phyloP scores from a whole-genome alignment of 202 grass and related monocot species.

The Digitaria exilis region DNA sequence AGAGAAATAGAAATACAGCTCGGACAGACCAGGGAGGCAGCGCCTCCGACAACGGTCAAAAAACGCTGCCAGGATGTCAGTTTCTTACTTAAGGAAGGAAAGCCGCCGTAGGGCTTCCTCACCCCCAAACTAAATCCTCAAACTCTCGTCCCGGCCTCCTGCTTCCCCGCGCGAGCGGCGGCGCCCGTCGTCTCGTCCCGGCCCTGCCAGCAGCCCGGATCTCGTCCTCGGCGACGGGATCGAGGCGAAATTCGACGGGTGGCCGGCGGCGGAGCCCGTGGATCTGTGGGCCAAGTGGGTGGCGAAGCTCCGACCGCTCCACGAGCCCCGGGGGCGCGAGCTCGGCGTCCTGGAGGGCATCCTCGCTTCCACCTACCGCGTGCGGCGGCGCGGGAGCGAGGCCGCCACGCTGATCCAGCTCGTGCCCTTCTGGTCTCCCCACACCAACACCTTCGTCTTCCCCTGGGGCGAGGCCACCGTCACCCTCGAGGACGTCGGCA shows the following conservation, averaged over 20 bases:
- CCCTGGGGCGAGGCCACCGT: conserved; percentile 69
- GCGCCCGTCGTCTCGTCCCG: background rate
- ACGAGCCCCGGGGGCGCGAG: conserved; percentile 33
- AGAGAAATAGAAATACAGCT: no score
- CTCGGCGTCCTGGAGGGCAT: conserved; percentile 47
- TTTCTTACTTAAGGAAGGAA: no score
- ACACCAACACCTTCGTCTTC: conserved; percentile 61
- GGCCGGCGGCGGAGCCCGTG: background rate
- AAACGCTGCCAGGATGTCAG: no score
- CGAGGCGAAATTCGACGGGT: background rate
- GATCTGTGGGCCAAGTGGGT: conserved; percentile 40
- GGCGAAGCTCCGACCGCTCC: background rate
- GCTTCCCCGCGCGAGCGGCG: background rate
- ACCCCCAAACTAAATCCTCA: no score
- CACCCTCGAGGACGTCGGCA: conserved; percentile 49
- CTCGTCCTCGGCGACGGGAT: background rate
- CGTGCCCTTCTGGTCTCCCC: conserved; percentile 46
- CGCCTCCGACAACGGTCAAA: no score
- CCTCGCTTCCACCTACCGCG: conserved; percentile 34
- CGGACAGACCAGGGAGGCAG: no score
- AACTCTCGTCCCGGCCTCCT: no score
- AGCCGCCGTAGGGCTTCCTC: no score
- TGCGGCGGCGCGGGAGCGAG: conserved; percentile 32
- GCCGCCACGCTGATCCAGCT: conserved; percentile 36
- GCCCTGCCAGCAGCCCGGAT: background rate